phyloP scores from a whole-genome alignment of 2,329 filamentous ascomycete species.

The Epichloe glyceriae region DNA sequence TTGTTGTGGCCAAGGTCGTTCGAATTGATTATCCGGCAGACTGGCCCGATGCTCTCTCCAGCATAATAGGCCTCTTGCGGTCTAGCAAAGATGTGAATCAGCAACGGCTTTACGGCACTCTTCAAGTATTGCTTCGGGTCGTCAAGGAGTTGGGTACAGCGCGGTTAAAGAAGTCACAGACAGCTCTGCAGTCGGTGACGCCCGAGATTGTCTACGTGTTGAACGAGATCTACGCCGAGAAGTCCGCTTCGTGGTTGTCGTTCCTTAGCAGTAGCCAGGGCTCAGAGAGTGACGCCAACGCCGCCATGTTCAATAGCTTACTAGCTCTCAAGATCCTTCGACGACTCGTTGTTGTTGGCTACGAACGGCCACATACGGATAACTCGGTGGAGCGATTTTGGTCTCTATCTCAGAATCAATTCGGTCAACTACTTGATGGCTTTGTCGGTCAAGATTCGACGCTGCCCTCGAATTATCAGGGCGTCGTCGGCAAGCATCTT shows the following conservation, averaged over 20 bases:
- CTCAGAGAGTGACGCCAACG: constrained; percentile 43
- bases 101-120: constrained; percentile 54
- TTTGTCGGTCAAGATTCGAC: constrained; percentile 46
- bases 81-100: constrained; percentile 37
- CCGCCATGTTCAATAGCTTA: constrained; percentile 64
- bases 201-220: constrained; percentile 77
- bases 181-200: constrained; percentile 62
- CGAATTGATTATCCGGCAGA: constrained; percentile 80
- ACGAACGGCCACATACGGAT: constrained; percentile 71
- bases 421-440: constrained; percentile 57
- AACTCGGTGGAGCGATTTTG: constrained; percentile 68
- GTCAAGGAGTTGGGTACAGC: constrained; percentile 85
- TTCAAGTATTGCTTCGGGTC: constrained; percentile 70
- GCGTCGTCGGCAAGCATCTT: constrained; percentile 69
- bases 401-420: constrained; percentile 63
- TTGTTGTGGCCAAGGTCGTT: constrained; percentile 77
- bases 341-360: constrained; percentile 67
- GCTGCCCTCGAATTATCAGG: constrained; percentile 39
- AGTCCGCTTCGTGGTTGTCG: constrained; percentile 55
- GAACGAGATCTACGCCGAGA: constrained; percentile 63
- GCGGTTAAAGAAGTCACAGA: constrained; percentile 59
- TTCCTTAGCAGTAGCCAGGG: constrained; percentile 45
- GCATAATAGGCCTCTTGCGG: constrained; percentile 53
- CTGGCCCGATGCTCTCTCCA: constrained; percentile 55
- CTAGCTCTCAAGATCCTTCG: constrained; percentile 68